Percentiles rank a stretch among this genome's conserved stretches.
These are phyloP conservation scores for Zygosaccharomyces sapae DNA, from an alignment of 1,139 yeast genomes.

Conservation along the genomic window DNA sequence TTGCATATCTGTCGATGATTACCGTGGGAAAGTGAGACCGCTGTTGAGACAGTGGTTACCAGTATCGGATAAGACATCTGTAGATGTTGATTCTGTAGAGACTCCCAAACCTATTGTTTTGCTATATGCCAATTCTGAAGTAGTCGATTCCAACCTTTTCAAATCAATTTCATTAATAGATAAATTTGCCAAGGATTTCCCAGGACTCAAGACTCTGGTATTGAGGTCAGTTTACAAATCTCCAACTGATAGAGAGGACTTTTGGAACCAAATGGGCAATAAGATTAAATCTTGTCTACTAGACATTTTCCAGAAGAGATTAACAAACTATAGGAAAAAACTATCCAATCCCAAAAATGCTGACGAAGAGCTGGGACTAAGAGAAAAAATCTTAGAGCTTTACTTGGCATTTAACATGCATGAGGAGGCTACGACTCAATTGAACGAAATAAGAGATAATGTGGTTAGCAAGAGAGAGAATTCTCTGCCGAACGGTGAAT, in stretches of 20 bases:
- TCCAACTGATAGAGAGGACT: slow-evolving; percentile 28
- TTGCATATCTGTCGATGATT: slow-evolving; percentile 64
- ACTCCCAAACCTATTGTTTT: slow-evolving; percentile 27
- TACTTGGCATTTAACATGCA: slow-evolving; percentile 26
- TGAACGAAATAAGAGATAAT: slow-evolving; percentile 17
- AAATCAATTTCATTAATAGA: slow-evolving; percentile 32
- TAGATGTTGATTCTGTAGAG: slow-evolving; percentile 28
- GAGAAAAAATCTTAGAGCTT: slow-evolving; percentile 28
- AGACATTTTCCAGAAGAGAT: slow-evolving; percentile 28
- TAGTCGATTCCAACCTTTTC: slow-evolving; percentile 32
- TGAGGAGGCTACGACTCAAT: slow-evolving; percentile 27
- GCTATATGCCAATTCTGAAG: slow-evolving; percentile 32
- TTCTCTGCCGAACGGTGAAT: slow-evolving; percentile 20
- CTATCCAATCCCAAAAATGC: slow-evolving; percentile 7
- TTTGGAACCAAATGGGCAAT: slow-evolving; percentile 30
- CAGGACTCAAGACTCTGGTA: slow-evolving; percentile 27
- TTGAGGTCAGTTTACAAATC: slow-evolving; percentile 36
- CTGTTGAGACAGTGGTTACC: slow-evolving; percentile 80
- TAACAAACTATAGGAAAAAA: slow-evolving; percentile 14
- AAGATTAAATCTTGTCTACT: slow-evolving; percentile 25
- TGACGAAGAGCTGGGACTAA: slow-evolving; percentile 15
- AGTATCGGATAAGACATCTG: slow-evolving; percentile 44
- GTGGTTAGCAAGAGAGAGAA: slow-evolving; percentile 11
- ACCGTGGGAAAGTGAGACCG: slow-evolving; percentile 75
- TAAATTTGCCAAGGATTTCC: slow-evolving; percentile 34